phyloP scores from a whole-genome alignment of 768 basidiomycete species.

The Amanita thiersii region DNA sequence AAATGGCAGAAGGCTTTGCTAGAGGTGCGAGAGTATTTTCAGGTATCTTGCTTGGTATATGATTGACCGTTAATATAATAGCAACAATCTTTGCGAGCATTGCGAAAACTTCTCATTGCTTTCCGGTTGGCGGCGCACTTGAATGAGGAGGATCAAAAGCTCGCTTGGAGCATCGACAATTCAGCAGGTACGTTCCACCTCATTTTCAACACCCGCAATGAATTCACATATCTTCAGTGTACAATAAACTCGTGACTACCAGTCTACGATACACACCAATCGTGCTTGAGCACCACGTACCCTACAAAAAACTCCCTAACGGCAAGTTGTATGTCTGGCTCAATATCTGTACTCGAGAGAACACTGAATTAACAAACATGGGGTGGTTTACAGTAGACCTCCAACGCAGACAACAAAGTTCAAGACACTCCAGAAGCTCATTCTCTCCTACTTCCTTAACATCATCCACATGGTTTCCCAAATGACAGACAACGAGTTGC shows the following conservation, averaged over 20 bases:
- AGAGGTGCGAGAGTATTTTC: slow-evolving; percentile 44
- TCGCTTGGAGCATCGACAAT: slow-evolving; percentile 85
- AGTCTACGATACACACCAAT: slow-evolving; percentile 87
- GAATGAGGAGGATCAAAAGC: slow-evolving; percentile 74
- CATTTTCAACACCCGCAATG: not conserved
- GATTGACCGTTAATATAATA: slow-evolving; percentile 20
- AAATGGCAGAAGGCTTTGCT: slow-evolving; percentile 88
- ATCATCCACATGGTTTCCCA: slow-evolving; percentile 72
- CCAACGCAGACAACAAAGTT: slow-evolving; percentile 76
- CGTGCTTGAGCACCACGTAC: slow-evolving; percentile 78
- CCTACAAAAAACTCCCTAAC: slow-evolving; percentile 72
- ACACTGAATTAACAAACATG: slow-evolving; percentile 4
- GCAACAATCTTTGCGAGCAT: slow-evolving; percentile 79
- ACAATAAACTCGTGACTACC: slow-evolving; percentile 86
- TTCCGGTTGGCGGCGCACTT: slow-evolving; percentile 88
- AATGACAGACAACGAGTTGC: slow-evolving; percentile 55
- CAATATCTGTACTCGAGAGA: slow-evolving; percentile 3
- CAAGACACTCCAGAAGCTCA: slow-evolving; percentile 77
- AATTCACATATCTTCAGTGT: slow-evolving; percentile 46
- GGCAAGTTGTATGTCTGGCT: slow-evolving; percentile 72
- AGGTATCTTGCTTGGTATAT: not conserved
- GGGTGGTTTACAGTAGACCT: slow-evolving; percentile 59
- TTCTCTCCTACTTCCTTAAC: slow-evolving; percentile 87
- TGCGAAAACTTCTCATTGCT: slow-evolving; percentile 79
- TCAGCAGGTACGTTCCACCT: slow-evolving; percentile 47